Evolutionary conservation across 331 rosid species (phyloP).

Genomic region (Stylosanthes scabra): DNA sequence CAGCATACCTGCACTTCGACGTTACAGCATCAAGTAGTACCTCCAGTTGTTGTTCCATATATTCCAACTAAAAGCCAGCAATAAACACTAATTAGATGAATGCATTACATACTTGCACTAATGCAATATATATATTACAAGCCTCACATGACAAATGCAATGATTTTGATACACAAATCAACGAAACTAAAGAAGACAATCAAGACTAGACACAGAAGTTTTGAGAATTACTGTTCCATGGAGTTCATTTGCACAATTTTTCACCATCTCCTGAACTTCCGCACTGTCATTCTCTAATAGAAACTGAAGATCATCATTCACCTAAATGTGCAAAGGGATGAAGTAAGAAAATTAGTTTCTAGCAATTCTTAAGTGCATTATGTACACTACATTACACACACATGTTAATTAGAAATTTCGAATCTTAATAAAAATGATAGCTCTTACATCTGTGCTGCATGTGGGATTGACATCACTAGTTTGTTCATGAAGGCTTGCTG

Average conservation of each 20-base stretch:
- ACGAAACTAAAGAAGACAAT: slow-evolving; percentile 13
- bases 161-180: background rate
- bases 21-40: slow-evolving; percentile 63
- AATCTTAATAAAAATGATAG: slow-evolving; percentile 30
- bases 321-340: slow-evolving; percentile 46
- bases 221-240: slow-evolving; percentile 59
- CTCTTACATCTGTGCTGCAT: slow-evolving; percentile 44
- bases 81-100: slow-evolving; percentile 34
- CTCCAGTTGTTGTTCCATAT: slow-evolving; percentile 83
- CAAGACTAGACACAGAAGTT: slow-evolving; percentile 27
- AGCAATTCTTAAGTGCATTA: slow-evolving; percentile 22
- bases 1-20: slow-evolving; percentile 70
- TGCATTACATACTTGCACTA: background rate
- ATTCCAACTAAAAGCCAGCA: slow-evolving; percentile 59
- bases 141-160: background rate
- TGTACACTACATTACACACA: slow-evolving; percentile 4
- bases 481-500: slow-evolving; percentile 39
- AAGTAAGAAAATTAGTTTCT: slow-evolving; percentile 15
- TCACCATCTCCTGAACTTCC: slow-evolving; percentile 57
- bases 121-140: background rate
- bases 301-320: slow-evolving; percentile 53
- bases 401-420: background rate
- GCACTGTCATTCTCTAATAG: slow-evolving; percentile 55
- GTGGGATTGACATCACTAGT: slow-evolving; percentile 42
- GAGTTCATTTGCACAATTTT: slow-evolving; percentile 60